Conservation (phyloP, 1,284 basidiomycete species). For the Moesziomyces sp. region DNA sequence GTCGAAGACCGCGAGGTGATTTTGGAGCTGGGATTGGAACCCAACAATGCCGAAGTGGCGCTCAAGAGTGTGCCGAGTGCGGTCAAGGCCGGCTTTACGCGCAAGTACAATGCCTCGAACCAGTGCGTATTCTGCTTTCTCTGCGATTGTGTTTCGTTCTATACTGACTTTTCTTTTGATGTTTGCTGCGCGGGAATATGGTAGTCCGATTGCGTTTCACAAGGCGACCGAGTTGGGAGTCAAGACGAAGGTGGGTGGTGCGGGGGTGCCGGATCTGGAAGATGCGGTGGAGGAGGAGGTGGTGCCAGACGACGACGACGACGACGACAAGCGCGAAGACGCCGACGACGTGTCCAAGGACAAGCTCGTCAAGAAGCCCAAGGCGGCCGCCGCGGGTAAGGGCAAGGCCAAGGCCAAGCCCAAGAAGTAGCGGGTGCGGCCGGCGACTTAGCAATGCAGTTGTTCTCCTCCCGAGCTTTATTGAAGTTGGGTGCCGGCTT, state of each 20-base stretch:
- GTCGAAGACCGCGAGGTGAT: constrained; percentile 97
- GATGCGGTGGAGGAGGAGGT: constrained; percentile 68
- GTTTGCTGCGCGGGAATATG: constrained; percentile 5
- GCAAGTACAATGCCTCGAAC: constrained; percentile 72
- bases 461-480: background rate
- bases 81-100: constrained; percentile 85
- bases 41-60: constrained; percentile 75
- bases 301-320: constrained; percentile 26
- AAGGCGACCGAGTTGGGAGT: constrained; percentile 36
- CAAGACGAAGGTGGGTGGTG: constrained; percentile 45
- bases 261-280: constrained; percentile 52
- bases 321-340: constrained; percentile 58
- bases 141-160: too few species aligned
- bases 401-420: constrained; percentile 19
- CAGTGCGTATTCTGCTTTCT: constrained; percentile 10
- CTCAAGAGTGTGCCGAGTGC: constrained; percentile 84
- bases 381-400: constrained; percentile 65
- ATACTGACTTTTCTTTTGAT: too few species aligned
- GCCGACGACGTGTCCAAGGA: constrained; percentile 69
- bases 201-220: constrained; percentile 54
- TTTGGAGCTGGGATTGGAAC: constrained; percentile 88
- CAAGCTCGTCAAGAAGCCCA: constrained; percentile 72
- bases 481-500: too few species aligned
- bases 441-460: background rate
- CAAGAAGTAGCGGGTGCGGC: constrained; percentile 5